These are phyloP conservation scores for Mrakiaceae sp. DNA, from an alignment of 1,284 basidiomycete species.

Conservation along the genomic window DNA sequence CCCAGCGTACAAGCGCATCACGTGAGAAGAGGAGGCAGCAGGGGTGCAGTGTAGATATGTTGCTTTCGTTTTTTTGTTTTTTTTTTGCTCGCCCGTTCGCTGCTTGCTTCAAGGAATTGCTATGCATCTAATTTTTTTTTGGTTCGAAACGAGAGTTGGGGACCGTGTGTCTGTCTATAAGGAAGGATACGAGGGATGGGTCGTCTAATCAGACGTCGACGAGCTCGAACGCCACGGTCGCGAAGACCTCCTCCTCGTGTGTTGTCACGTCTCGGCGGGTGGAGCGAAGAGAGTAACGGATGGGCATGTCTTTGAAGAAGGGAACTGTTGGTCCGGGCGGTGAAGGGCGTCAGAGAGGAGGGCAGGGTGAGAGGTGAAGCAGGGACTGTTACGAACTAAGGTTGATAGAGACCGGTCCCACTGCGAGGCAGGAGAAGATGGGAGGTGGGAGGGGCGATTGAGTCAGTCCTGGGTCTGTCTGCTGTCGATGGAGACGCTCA, in stretches of 20 bases:
- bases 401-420: constrained; percentile 21
- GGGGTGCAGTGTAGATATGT: too few relatives aligned
- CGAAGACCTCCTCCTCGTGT: constrained; percentile 31
- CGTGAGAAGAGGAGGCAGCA: too few relatives aligned
- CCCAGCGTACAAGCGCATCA: too few relatives aligned
- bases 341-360: too few relatives aligned
- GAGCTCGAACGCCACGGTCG: constrained; percentile 33
- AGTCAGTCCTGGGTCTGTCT: too few relatives aligned
- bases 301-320: constrained; percentile 31
- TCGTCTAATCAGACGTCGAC: constrained; percentile 24
- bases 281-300: constrained; percentile 34
- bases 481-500: neutral
- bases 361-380: neutral
- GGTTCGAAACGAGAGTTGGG: too few relatives aligned
- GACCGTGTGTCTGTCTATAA: too few relatives aligned
- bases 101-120: too few relatives aligned
- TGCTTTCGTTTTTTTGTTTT: too few relatives aligned
- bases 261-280: constrained; percentile 22
- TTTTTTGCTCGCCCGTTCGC: too few relatives aligned
- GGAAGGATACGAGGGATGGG: too few relatives aligned
- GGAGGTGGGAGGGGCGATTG: neutral
- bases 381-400: constrained; percentile 14
- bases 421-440: neutral
- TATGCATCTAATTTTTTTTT: too few relatives aligned
- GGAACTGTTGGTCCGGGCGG: neutral